phyloP scores from a whole-genome alignment of 371 early-diverging fungal genomes.

The Rhizopus arrhizus region DNA sequence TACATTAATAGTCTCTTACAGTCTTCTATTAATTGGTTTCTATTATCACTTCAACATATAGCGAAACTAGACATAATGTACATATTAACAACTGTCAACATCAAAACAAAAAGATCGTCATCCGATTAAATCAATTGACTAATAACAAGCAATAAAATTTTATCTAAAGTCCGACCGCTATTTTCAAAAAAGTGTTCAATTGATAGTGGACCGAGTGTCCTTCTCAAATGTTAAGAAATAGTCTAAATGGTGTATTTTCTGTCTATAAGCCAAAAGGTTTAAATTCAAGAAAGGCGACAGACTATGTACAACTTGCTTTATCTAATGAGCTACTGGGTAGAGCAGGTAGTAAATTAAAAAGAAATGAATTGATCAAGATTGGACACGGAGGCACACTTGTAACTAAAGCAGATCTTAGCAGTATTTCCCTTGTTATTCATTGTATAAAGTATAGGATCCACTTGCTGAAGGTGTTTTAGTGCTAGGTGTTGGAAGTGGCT shows the following conservation, averaged over 20 bases:
- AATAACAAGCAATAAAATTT: too few species aligned
- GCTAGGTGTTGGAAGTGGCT: constrained; percentile 50
- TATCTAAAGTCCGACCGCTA: too few species aligned
- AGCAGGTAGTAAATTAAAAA: neutral
- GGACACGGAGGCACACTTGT: constrained; percentile 61
- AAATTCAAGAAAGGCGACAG: constrained; percentile 46
- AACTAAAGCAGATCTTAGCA: constrained; percentile 2
- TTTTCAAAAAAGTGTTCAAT: too few species aligned
- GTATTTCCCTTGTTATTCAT: neutral
- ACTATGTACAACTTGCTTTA: constrained; percentile 32
- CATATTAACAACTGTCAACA: too few species aligned
- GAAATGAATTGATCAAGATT: constrained; percentile 40
- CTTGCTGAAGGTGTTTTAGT: constrained; percentile 56
- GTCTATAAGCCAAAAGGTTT: constrained; percentile 51
- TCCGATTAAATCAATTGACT: too few species aligned
- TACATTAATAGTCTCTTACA: too few species aligned
- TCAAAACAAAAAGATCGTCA: too few species aligned
- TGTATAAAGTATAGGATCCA: constrained; percentile 40
- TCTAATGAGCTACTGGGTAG: constrained; percentile 21
- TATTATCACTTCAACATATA: too few species aligned
- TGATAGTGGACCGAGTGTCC: neutral
- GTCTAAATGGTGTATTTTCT: constrained; percentile 46
- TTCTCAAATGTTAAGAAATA: constrained; percentile 9
- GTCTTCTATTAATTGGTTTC: too few species aligned
- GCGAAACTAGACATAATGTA: too few species aligned